Evolutionary conservation across 371 early-diverging fungal genomes (phyloP).

Genomic region (Rhizopus stolonifer): DNA sequence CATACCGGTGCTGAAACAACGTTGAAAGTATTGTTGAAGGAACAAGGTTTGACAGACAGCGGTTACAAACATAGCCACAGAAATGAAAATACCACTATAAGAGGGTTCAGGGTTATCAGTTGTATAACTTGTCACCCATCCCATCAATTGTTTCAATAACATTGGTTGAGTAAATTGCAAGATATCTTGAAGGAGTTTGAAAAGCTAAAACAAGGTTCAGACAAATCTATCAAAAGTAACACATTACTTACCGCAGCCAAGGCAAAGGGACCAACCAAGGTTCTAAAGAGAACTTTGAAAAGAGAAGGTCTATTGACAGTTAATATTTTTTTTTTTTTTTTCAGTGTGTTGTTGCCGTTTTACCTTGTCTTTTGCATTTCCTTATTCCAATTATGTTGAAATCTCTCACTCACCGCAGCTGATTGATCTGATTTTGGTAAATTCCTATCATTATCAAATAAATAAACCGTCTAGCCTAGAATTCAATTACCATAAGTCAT

Average conservation of each 20-base stretch:
- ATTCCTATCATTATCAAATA: too few species aligned
- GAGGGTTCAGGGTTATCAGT: conserved; percentile 54
- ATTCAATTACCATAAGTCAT: conserved; percentile 76
- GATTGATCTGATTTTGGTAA: conserved; percentile 68
- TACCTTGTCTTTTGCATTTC: conserved; percentile 63
- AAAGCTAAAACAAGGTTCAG: conserved; percentile 59
- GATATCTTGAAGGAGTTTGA: conserved; percentile 81
- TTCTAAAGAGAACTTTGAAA: conserved; percentile 56
- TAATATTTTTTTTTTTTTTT: not conserved
- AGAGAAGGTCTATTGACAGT: conserved; percentile 66
- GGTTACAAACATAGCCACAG: conserved; percentile 76
- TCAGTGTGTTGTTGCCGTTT: not conserved
- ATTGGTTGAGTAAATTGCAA: conserved; percentile 86
- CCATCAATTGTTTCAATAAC: conserved; percentile 72
- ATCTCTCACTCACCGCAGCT: conserved; percentile 57
- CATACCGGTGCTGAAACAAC: conserved; percentile 77
- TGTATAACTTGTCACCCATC: conserved; percentile 65
- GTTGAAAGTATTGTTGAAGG: conserved; percentile 91
- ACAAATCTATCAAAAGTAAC: not conserved
- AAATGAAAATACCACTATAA: conserved; percentile 64
- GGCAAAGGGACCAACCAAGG: conserved; percentile 72
- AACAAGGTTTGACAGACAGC: conserved; percentile 83
- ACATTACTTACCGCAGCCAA: conserved; percentile 54
- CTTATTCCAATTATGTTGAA: conserved; percentile 69
- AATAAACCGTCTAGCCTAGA: too few species aligned